Percentiles rank a stretch among this genome's conserved stretches.
These are phyloP conservation scores for Artemisia argyi DNA, from an alignment of 129 eudicot species.

Conservation along the genomic window DNA sequence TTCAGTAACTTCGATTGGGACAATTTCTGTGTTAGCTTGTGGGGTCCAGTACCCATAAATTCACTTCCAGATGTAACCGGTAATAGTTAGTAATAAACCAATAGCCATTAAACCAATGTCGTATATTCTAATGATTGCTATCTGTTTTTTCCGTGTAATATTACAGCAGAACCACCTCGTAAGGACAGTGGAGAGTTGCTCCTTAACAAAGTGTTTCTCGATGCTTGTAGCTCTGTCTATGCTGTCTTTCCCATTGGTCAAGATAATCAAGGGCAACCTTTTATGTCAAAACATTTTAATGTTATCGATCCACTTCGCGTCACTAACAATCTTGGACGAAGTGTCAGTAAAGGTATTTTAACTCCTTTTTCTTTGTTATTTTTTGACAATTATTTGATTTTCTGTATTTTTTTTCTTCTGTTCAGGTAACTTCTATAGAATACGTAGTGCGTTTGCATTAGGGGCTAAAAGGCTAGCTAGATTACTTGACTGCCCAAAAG, in stretches of 20 bases:
- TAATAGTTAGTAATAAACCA: slow-evolving; percentile 25
- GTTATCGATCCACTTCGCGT: slow-evolving; percentile 92
- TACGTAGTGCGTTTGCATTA: slow-evolving; percentile 77
- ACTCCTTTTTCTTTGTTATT: neutral
- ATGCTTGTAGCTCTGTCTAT: slow-evolving; percentile 80
- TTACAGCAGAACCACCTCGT: slow-evolving; percentile 90
- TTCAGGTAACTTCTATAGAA: slow-evolving; percentile 73
- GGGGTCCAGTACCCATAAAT: slow-evolving; percentile 95
- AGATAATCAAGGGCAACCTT: slow-evolving; percentile 83
- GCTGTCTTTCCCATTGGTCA: slow-evolving; percentile 85
- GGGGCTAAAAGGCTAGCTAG: slow-evolving; percentile 75
- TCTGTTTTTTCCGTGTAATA: slow-evolving; percentile 2
- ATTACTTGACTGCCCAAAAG: slow-evolving; percentile 72
- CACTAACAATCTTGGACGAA: slow-evolving; percentile 94
- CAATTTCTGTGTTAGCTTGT: slow-evolving; percentile 86
- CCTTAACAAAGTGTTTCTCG: slow-evolving; percentile 80
- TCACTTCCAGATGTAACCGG: slow-evolving; percentile 92
- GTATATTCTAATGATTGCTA: slow-evolving; percentile 18
- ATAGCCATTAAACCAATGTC: neutral
- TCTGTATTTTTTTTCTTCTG: neutral
- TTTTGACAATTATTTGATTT: neutral
- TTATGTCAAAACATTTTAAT: slow-evolving; percentile 77
- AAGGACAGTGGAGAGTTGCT: slow-evolving; percentile 84
- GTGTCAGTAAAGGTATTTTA: slow-evolving; percentile 89
- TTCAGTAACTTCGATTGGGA: slow-evolving; percentile 98